Evolutionary conservation across 176 grass and related monocot species (phyloP).

Genomic region (Alloteropsis semialata): DNA sequence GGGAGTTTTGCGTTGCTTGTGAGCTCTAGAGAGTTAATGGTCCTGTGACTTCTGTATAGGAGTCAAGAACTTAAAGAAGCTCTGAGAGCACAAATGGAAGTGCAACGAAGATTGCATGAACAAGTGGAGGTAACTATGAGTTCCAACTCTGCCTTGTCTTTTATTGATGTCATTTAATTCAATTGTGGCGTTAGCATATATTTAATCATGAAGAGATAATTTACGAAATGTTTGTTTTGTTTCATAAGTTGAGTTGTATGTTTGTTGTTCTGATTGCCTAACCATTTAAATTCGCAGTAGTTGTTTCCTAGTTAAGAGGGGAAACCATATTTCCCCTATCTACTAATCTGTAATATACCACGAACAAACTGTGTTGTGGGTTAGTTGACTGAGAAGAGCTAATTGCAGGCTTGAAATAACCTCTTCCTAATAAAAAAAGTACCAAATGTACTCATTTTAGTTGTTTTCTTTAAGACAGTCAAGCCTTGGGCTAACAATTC

Average conservation of each 20-base stretch:
- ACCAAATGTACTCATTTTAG: background rate
- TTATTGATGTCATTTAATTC: background rate
- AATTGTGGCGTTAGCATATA: background rate
- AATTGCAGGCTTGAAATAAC: background rate
- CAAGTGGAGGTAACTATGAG: constrained; percentile 45
- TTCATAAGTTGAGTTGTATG: background rate
- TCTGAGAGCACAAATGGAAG: constrained; percentile 57
- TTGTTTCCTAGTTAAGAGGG: background rate
- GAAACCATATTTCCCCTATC: background rate
- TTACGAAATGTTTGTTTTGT: background rate
- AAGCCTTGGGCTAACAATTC: background rate
- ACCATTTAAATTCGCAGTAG: background rate
- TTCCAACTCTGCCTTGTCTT: background rate
- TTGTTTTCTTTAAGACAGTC: background rate
- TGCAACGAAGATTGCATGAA: constrained; percentile 51
- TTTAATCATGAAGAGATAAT: background rate
- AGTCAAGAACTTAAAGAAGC: constrained; percentile 60
- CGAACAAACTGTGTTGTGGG: background rate
- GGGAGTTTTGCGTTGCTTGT: background rate
- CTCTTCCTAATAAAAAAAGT: background rate
- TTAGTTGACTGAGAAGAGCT: background rate
- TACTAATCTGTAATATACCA: background rate
- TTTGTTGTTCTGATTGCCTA: background rate
- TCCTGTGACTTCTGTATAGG: constrained; percentile 10
- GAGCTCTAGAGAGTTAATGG: background rate